A percentile compares a stretch with the other conserved stretches of the same genome.
These are phyloP conservation scores for Apiospora marii DNA, from an alignment of 2,329 filamentous ascomycete genomes.

Conservation along the genomic window DNA sequence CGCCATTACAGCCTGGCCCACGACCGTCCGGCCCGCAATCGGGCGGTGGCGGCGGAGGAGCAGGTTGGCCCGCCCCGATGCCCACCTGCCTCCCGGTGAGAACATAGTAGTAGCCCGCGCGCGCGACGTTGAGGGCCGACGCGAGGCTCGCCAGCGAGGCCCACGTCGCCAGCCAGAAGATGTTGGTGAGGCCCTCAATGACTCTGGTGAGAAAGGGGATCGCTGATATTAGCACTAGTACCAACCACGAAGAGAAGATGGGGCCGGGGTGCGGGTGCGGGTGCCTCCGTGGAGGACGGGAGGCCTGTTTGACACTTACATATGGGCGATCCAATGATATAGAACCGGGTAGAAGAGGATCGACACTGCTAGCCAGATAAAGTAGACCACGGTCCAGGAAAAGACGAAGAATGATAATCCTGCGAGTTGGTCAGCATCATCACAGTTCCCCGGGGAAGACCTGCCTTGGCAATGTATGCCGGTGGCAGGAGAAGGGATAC, in stretches of 20 bases:
- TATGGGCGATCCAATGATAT: constrained; percentile 21
- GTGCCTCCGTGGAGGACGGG: not conserved
- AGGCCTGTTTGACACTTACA: not conserved
- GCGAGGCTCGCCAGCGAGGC: constrained; percentile 18
- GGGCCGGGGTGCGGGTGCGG: not conserved
- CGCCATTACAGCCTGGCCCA: not conserved
- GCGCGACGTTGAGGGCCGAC: not conserved
- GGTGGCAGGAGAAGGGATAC: not conserved
- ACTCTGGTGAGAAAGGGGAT: not conserved
- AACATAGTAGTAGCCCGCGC: constrained; percentile 5
- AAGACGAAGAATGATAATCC: constrained; percentile 18
- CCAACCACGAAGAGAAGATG: not conserved
- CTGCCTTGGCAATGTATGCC: not conserved
- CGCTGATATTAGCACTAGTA: not conserved
- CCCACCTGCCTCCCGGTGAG: not conserved
- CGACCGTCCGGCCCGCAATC: not conserved
- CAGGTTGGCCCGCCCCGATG: not conserved
- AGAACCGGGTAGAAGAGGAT: not conserved
- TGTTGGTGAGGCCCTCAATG: constrained; percentile 16
- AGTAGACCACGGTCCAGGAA: constrained; percentile 17
- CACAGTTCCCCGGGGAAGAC: not conserved
- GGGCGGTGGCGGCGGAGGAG: not conserved
- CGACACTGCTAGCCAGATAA: constrained; percentile 3
- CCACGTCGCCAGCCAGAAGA: constrained; percentile 20
- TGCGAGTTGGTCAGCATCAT: not conserved